phyloP scores from a whole-genome alignment of 2,329 filamentous ascomycete species.

The Colletotrichum siamense region DNA sequence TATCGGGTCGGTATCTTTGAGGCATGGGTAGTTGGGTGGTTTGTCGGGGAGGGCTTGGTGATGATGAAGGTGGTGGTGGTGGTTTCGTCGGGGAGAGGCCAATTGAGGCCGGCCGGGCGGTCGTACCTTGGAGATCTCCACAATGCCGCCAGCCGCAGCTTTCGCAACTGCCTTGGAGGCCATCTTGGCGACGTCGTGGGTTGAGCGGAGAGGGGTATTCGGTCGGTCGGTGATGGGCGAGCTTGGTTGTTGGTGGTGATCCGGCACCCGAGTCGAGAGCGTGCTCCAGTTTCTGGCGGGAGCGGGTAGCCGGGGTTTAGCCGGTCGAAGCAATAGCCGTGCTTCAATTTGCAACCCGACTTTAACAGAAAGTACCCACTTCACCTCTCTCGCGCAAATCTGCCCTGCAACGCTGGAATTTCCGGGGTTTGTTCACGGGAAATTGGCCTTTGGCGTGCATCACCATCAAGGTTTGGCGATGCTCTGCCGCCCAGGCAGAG shows the following conservation, averaged over 20 bases:
- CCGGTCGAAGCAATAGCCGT: conserved; percentile 21
- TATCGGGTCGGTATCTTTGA: neutral
- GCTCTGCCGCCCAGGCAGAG: neutral
- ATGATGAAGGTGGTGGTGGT: neutral
- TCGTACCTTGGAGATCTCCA: conserved; percentile 65
- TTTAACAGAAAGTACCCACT: conserved; percentile 5
- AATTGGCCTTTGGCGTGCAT: neutral
- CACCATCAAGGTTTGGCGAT: neutral
- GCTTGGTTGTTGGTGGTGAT: conserved; percentile 16
- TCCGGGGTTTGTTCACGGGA: neutral
- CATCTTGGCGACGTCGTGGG: conserved; percentile 50
- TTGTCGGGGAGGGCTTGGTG: conserved; percentile 8
- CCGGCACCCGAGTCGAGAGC: conserved; percentile 6
- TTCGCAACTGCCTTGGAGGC: conserved; percentile 66
- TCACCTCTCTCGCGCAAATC: neutral
- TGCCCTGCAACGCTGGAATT: neutral
- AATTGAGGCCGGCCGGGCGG: neutral
- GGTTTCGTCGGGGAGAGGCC: neutral
- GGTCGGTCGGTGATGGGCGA: conserved; percentile 8
- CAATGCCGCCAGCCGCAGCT: conserved; percentile 53
- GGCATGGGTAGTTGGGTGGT: neutral
- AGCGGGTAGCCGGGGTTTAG: conserved; percentile 7
- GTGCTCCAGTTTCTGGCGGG: conserved; percentile 19
- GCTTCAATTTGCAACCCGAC: conserved; percentile 19
- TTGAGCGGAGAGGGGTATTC: conserved; percentile 16